Conservation (phyloP, 768 basidiomycete species). For the Dioszegia crocea region DNA sequence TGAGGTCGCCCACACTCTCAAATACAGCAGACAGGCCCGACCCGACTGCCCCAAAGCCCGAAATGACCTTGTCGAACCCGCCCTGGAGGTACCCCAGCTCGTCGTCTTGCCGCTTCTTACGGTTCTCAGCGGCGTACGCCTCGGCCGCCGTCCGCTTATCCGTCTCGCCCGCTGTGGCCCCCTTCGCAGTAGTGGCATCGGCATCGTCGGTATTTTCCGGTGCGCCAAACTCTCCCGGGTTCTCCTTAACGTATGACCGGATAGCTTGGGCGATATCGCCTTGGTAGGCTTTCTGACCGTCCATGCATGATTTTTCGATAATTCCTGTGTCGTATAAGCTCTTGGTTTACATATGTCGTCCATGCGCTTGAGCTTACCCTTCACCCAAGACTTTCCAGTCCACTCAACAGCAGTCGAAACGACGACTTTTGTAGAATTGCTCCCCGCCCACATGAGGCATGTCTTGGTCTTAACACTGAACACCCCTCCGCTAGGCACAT, state of each 20-base stretch:
- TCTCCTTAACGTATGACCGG: slow-evolving; percentile 80
- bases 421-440: slow-evolving; percentile 68
- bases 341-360: no score
- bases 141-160: slow-evolving; percentile 19
- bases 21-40: slow-evolving; percentile 25
- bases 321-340: slow-evolving; percentile 59
- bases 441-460: slow-evolving; percentile 89
- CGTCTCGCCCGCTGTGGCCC: slow-evolving; percentile 1
- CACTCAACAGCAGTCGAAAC: slow-evolving; percentile 92
- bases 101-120: slow-evolving; percentile 28
- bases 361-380: slow-evolving; percentile 64
- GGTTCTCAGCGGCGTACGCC: slow-evolving; percentile 27
- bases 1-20: slow-evolving; percentile 23
- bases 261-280: slow-evolving; percentile 75
- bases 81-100: slow-evolving; percentile 31
- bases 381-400: slow-evolving; percentile 95
- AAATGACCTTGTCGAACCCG: slow-evolving; percentile 31
- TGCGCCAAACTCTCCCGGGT: slow-evolving; percentile 85
- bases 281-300: slow-evolving; percentile 87
- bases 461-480: slow-evolving; percentile 92
- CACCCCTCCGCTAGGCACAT: slow-evolving; percentile 88
- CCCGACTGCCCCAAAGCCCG: slow-evolving; percentile 28
- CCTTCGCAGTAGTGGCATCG: slow-evolving; percentile 15
- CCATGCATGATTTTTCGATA: slow-evolving; percentile 84
- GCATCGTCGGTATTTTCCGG: slow-evolving; percentile 53